A percentile compares a stretch with the other conserved stretches of the same genome.
Conservation (phyloP, 169 alveolate species). For the Neospora caninum region DNA sequence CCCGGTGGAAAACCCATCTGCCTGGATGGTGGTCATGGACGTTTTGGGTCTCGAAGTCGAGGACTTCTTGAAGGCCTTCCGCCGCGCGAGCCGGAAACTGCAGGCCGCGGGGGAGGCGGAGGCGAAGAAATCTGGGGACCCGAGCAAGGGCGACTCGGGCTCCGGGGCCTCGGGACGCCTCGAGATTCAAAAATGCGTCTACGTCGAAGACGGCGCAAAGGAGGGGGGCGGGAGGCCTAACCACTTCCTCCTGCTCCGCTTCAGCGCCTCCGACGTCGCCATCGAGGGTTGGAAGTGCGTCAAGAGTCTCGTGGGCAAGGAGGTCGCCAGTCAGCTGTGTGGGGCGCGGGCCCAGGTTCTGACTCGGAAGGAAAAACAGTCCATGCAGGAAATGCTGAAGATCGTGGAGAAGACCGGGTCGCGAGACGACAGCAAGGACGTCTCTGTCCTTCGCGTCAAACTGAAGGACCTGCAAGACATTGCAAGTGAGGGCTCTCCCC, state of each 20-base stretch:
- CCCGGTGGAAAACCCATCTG: not conserved
- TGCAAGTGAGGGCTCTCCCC: not conserved
- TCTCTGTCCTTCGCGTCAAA: not conserved
- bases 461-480: slow-evolving; percentile 15
- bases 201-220: not conserved
- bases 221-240: not conserved
- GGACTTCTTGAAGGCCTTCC: slow-evolving; percentile 23
- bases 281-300: slow-evolving; percentile 5
- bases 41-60: not conserved
- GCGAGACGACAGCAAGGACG: not conserved
- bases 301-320: slow-evolving; percentile 6
- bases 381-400: slow-evolving; percentile 21
- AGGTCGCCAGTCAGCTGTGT: not conserved
- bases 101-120: not conserved
- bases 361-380: not conserved
- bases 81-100: slow-evolving; percentile 16
- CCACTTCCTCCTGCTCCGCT: slow-evolving; percentile 28
- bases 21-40: slow-evolving; percentile 13
- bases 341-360: slow-evolving; percentile 18
- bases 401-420: not conserved
- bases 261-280: not conserved
- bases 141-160: not conserved
- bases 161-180: not conserved
- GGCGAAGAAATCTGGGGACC: not conserved
- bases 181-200: not conserved